These are phyloP conservation scores for Vitis hybrid DNA, from an alignment of 177 flowering plant genomes.

Conservation along the genomic window DNA sequence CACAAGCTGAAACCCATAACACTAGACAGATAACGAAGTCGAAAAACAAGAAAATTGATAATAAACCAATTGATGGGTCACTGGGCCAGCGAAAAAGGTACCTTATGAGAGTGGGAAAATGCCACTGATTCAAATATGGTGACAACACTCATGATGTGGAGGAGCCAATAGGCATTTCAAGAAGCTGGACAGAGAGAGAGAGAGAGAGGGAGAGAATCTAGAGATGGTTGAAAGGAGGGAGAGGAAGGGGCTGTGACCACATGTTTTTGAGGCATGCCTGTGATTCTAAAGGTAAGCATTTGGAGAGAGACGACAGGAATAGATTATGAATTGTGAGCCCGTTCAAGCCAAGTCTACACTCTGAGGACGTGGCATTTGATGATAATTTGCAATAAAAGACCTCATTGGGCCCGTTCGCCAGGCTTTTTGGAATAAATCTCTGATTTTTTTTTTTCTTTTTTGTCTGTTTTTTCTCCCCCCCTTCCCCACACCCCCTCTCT, in stretches of 20 bases:
- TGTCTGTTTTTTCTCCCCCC: too few species aligned
- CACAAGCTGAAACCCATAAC: neutral
- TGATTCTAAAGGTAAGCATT: neutral
- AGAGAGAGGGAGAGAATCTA: neutral
- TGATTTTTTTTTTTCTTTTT: too few species aligned
- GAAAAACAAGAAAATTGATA: neutral
- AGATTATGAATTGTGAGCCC: neutral
- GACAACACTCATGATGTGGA: neutral
- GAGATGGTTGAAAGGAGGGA: neutral
- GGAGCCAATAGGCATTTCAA: slow-evolving; percentile 4
- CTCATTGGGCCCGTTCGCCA: too few species aligned
- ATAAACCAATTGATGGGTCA: neutral
- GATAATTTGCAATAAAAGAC: too few species aligned
- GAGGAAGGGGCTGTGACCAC: too few species aligned
- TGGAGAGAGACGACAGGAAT: neutral
- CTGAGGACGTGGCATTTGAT: slow-evolving; percentile 9
- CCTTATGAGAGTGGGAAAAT: slow-evolving; percentile 24
- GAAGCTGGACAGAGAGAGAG: neutral
- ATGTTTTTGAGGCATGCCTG: neutral
- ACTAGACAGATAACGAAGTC: neutral
- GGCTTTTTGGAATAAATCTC: too few species aligned
- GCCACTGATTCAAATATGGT: slow-evolving; percentile 25
- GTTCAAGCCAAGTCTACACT: too few species aligned
- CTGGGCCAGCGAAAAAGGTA: neutral
- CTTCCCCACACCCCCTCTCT: too few species aligned